Evolutionary conservation across 2,329 filamentous ascomycete species (phyloP).

Genomic region (Fusarium poae): DNA sequence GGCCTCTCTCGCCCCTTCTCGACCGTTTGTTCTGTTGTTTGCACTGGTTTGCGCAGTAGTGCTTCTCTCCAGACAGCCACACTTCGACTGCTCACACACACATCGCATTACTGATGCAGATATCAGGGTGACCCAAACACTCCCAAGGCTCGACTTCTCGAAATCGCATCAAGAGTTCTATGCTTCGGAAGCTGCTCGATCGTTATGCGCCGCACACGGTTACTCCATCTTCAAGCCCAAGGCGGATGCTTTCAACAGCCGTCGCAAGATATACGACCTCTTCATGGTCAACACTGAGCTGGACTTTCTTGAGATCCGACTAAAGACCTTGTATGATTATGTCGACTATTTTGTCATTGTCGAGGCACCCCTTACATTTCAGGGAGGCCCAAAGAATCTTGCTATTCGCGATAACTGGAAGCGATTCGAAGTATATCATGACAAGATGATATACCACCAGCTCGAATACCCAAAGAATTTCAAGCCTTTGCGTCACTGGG

Average conservation of each 20-base stretch:
- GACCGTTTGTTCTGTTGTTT: slow-evolving; percentile 23
- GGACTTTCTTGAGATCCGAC: slow-evolving; percentile 74
- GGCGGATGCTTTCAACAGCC: slow-evolving; percentile 34
- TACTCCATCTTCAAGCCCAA: slow-evolving; percentile 50
- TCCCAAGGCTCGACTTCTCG: slow-evolving; percentile 48
- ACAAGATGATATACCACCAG: slow-evolving; percentile 72
- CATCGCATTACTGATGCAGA: slow-evolving; percentile 45
- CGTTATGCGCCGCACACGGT: slow-evolving; percentile 53
- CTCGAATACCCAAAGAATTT: slow-evolving; percentile 61
- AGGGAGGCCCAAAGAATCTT: slow-evolving; percentile 67
- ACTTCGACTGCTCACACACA: slow-evolving; percentile 27
- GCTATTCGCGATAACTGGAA: slow-evolving; percentile 65
- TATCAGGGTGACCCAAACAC: slow-evolving; percentile 35
- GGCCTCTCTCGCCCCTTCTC: slow-evolving; percentile 17
- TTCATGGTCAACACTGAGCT: slow-evolving; percentile 73
- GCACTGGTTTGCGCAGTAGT: slow-evolving; percentile 23
- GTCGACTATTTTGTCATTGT: slow-evolving; percentile 76
- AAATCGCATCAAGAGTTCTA: slow-evolving; percentile 47
- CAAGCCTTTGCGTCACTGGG: slow-evolving; percentile 59
- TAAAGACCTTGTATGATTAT: slow-evolving; percentile 67
- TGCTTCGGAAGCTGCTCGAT: slow-evolving; percentile 47
- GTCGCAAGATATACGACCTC: slow-evolving; percentile 63
- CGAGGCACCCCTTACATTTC: slow-evolving; percentile 70
- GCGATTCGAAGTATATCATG: slow-evolving; percentile 64
- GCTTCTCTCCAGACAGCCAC: slow-evolving; percentile 39